Conservation (phyloP, 1,139 yeast genomes). For the Candida sanyaensis region DNA sequence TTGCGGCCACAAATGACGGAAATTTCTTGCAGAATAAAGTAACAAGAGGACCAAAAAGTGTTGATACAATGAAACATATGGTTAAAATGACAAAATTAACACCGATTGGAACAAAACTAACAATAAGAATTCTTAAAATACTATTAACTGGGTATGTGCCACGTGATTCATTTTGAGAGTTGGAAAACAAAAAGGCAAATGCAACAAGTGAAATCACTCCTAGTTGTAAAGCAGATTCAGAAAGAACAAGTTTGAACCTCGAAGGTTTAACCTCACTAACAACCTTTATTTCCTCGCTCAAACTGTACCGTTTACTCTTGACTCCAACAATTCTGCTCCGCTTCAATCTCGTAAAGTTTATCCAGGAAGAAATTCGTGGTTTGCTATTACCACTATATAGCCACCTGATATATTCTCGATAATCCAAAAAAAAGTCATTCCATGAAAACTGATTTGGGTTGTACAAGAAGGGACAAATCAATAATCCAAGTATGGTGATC, state of each 20-base stretch:
- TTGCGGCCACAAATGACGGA: constrained; percentile 46
- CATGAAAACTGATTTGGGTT: constrained; percentile 54
- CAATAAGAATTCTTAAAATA: constrained; percentile 39
- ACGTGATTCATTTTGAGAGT: constrained; percentile 42
- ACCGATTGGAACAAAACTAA: constrained; percentile 50
- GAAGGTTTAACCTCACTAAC: constrained; percentile 44
- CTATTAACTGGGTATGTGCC: constrained; percentile 30
- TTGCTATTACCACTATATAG: constrained; percentile 44
- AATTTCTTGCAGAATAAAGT: constrained; percentile 34
- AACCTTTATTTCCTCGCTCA: constrained; percentile 24
- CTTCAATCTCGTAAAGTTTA: constrained; percentile 35
- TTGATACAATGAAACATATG: constrained; percentile 40
- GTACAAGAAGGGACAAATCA: constrained; percentile 50
- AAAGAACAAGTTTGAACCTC: constrained; percentile 30
- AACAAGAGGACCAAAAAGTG: constrained; percentile 47
- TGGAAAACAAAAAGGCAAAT: constrained; percentile 46
- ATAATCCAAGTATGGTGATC: constrained; percentile 46
- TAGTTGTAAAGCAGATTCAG: constrained; percentile 33
- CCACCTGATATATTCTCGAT: constrained; percentile 44
- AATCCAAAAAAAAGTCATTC: constrained; percentile 51
- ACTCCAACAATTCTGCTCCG: constrained; percentile 49
- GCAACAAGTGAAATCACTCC: constrained; percentile 28
- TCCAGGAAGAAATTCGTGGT: constrained; percentile 38
- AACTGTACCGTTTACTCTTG: constrained; percentile 27
- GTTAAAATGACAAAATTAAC: constrained; percentile 43